Evolutionary conservation across 2,329 filamentous ascomycete genomes (phyloP).

Genomic region (Claviceps maximensis): DNA sequence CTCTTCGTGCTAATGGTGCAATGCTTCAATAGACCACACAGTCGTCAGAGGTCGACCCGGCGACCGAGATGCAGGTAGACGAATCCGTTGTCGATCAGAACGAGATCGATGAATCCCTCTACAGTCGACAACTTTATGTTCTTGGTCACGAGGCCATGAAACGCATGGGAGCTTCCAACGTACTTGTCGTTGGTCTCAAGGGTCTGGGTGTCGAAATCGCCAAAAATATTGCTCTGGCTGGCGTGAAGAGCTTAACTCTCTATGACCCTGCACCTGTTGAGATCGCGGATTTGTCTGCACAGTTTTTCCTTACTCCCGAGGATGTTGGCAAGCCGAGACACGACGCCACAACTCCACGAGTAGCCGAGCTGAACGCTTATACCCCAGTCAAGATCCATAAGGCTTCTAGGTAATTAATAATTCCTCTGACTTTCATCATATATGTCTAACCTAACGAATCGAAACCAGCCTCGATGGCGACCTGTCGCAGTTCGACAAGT

Average conservation of each 20-base stretch:
- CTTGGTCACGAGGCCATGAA: constrained; percentile 82
- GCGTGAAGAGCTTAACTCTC: constrained; percentile 91
- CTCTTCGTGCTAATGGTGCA: constrained; percentile 6
- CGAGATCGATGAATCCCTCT: constrained; percentile 61
- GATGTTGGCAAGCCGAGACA: constrained; percentile 91
- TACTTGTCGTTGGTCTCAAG: constrained; percentile 83
- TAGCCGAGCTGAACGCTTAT: constrained; percentile 92
- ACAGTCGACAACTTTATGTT: constrained; percentile 62
- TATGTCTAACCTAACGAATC: background rate
- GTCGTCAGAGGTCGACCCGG: constrained; percentile 46
- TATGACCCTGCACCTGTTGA: constrained; percentile 77
- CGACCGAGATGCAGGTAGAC: constrained; percentile 53
- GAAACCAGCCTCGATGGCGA: constrained; percentile 53
- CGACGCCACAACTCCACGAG: constrained; percentile 70
- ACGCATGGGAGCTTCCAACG: constrained; percentile 92
- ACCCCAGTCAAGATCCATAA: constrained; percentile 75
- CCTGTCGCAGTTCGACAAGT: constrained; percentile 72
- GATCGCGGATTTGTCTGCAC: constrained; percentile 83
- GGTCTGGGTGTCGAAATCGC: constrained; percentile 95
- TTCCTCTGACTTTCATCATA: too few species aligned
- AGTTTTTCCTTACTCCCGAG: constrained; percentile 84
- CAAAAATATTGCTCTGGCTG: constrained; percentile 95
- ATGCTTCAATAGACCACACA: constrained; percentile 30
- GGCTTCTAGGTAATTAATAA: constrained; percentile 37
- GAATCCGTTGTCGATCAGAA: constrained; percentile 39